Conservation (phyloP, 257 asterid species). For the Rehmannia glutinosa region DNA sequence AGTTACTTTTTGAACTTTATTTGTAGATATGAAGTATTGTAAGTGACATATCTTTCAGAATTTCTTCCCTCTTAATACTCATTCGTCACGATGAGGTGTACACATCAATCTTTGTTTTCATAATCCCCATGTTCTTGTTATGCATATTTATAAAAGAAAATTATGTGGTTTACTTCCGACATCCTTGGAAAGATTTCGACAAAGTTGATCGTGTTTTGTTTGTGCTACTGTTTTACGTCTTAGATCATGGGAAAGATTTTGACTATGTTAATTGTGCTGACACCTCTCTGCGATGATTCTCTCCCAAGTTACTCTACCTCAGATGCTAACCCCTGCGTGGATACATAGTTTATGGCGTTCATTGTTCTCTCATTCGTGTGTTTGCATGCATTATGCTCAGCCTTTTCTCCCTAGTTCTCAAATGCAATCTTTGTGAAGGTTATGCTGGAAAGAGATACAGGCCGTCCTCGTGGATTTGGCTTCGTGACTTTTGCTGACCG, state of each 20-base stretch:
- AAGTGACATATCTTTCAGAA: too few relatives aligned
- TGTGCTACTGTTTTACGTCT: neutral
- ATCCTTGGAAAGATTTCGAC: neutral
- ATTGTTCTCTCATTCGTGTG: neutral
- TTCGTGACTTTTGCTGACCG: slow-evolving; percentile 92
- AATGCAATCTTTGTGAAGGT: slow-evolving; percentile 36
- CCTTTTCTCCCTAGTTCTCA: neutral
- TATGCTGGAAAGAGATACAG: slow-evolving; percentile 94
- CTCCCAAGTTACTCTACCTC: neutral
- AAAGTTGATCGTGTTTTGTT: neutral
- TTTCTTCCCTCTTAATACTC: too few relatives aligned
- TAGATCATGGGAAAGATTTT: neutral
- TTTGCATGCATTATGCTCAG: neutral
- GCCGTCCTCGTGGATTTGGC: slow-evolving; percentile 99
- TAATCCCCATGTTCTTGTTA: too few relatives aligned
- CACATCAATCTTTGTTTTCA: too few relatives aligned
- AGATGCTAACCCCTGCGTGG: neutral
- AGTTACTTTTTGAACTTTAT: too few relatives aligned
- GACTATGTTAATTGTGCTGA: neutral
- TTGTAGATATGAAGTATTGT: too few relatives aligned
- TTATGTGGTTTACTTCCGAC: too few relatives aligned
- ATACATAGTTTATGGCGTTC: neutral
- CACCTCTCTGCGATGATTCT: neutral
- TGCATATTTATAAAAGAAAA: too few relatives aligned
- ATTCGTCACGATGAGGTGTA: too few relatives aligned